A percentile compares a stretch with the other conserved stretches of the same genome.
Conservation (phyloP, 1,139 yeast genomes). For the Yamadazyma spencermartinsiae region DNA sequence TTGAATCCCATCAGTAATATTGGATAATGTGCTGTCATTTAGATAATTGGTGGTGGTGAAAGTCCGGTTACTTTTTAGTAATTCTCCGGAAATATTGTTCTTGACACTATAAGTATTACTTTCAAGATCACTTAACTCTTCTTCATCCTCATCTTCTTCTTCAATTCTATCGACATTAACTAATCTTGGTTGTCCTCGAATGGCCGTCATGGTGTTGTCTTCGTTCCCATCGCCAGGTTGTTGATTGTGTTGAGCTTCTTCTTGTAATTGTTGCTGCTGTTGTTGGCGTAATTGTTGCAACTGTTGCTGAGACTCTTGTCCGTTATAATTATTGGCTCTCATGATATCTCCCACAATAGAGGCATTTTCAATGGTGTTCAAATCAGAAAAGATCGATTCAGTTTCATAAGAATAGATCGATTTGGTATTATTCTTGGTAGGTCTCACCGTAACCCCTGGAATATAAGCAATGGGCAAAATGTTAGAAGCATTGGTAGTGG, state of each 20-base stretch:
- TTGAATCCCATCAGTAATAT: conserved; percentile 9
- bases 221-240: conserved; percentile 2
- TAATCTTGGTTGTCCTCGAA: conserved; percentile 66
- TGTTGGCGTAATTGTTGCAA: conserved; percentile 1
- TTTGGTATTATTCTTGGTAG: conserved; percentile 47
- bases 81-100: conserved; percentile 4
- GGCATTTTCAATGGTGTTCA: conserved; percentile 53
- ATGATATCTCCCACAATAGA: conserved; percentile 53
- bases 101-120: conserved; percentile 12
- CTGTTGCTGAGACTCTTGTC: conserved; percentile 5
- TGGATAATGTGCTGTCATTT: conserved; percentile 17
- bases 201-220: conserved; percentile 59
- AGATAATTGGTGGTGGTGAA: conserved; percentile 14
- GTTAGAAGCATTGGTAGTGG: conserved; percentile 77
- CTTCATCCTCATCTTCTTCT: conserved; percentile 45
- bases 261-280: conserved; percentile 1
- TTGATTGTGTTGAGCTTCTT: conserved; percentile 2
- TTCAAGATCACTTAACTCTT: conserved; percentile 20
- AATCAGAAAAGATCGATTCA: conserved; percentile 54
- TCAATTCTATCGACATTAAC: conserved; percentile 57
- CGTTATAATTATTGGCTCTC: conserved; percentile 27
- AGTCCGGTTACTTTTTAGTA: conserved; percentile 6
- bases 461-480: conserved; percentile 92
- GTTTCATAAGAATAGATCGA: conserved; percentile 50
- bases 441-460: conserved; percentile 84